These are phyloP conservation scores for Macrolepiota fuliginosa DNA, from an alignment of 768 basidiomycete genomes.

Conservation along the genomic window DNA sequence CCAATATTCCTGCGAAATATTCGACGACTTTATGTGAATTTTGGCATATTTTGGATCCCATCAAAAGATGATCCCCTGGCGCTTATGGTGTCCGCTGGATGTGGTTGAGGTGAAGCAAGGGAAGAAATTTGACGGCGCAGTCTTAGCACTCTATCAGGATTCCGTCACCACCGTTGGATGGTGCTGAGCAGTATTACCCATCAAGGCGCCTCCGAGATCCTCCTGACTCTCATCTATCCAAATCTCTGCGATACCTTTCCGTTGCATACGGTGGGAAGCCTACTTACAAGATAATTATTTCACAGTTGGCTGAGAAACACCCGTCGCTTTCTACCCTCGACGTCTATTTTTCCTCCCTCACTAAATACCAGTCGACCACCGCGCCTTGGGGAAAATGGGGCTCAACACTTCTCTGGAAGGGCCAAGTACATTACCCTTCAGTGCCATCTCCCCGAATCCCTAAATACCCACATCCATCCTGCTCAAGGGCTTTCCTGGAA, in stretches of 20 bases:
- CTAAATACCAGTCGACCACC: neutral
- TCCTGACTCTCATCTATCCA: neutral
- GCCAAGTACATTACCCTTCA: neutral
- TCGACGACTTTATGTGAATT: neutral
- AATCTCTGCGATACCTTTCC: neutral
- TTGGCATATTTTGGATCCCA: too few relatives aligned
- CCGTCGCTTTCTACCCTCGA: neutral
- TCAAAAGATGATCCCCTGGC: neutral
- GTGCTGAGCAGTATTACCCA: neutral
- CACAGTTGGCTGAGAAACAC: neutral
- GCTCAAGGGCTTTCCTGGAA: neutral
- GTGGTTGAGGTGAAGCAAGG: neutral
- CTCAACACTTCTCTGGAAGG: neutral
- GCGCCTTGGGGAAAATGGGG: neutral
- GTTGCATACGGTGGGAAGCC: neutral
- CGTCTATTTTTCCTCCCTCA: neutral
- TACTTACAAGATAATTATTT: neutral
- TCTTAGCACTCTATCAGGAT: neutral
- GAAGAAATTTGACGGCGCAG: neutral
- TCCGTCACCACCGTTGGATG: too few relatives aligned
- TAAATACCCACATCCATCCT: neutral
- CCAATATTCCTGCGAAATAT: neutral
- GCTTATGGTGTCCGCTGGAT: neutral
- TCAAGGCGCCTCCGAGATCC: neutral
- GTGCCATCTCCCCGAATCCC: neutral